phyloP scores from a whole-genome alignment of 2,329 filamentous ascomycete species.

The Podosphaera aphanis region DNA sequence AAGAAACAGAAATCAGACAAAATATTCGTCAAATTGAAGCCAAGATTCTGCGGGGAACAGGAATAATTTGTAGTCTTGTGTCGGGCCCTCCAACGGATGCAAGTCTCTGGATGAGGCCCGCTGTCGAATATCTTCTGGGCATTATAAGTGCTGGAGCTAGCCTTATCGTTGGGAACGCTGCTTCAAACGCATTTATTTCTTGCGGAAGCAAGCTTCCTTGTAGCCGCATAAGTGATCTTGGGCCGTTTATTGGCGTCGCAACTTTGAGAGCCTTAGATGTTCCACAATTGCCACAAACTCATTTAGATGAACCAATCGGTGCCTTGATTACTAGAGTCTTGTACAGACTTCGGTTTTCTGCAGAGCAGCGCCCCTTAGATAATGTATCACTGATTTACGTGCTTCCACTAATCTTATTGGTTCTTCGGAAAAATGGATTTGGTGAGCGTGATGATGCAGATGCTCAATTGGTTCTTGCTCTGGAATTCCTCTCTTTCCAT shows the following conservation, averaged over 20 bases:
- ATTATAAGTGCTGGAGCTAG: slow-evolving; percentile 61
- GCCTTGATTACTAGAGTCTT: slow-evolving; percentile 69
- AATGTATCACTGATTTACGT: slow-evolving; percentile 69
- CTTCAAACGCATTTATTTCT: slow-evolving; percentile 54
- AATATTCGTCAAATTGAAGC: slow-evolving; percentile 47
- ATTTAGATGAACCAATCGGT: slow-evolving; percentile 61
- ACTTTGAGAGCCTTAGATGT: slow-evolving; percentile 60
- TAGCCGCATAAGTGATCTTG: slow-evolving; percentile 45
- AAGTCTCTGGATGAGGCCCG: slow-evolving; percentile 65
- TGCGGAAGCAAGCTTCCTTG: slow-evolving; percentile 53
- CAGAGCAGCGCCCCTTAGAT: slow-evolving; percentile 88
- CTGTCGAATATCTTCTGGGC: slow-evolving; percentile 48
- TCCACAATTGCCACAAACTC: slow-evolving; percentile 44
- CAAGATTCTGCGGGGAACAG: slow-evolving; percentile 58
- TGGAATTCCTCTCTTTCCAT: slow-evolving; percentile 78
- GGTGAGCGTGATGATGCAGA: slow-evolving; percentile 60
- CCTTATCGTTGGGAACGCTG: slow-evolving; percentile 56
- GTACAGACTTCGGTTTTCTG: slow-evolving; percentile 71
- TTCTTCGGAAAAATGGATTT: slow-evolving; percentile 61
- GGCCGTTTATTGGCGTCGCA: slow-evolving; percentile 69
- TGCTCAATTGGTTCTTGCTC: slow-evolving; percentile 67
- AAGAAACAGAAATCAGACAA: slow-evolving; percentile 58
- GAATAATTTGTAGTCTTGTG: slow-evolving; percentile 62
- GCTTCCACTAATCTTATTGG: slow-evolving; percentile 55
- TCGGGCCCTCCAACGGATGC: slow-evolving; percentile 76